A percentile compares a stretch with the other conserved stretches of the same genome.
These are phyloP conservation scores for Trichoderma sp. DNA, from an alignment of 2,329 filamentous ascomycete genomes.

Conservation along the genomic window DNA sequence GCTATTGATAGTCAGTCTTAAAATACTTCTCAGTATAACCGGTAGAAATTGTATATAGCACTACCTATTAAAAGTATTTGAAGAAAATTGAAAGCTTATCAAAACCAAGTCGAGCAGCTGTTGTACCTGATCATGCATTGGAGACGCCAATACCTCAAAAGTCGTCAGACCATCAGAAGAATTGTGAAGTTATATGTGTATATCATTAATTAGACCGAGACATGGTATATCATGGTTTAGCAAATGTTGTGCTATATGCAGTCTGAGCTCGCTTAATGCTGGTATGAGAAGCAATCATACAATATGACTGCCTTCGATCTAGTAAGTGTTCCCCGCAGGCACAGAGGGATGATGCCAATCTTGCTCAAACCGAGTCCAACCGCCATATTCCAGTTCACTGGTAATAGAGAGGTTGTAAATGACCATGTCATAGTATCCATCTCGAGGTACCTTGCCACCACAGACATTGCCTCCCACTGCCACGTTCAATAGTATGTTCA, in stretches of 20 bases:
- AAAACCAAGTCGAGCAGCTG: not conserved
- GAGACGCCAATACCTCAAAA: not conserved
- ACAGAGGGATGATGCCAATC: slow-evolving; percentile 49
- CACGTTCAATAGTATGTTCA: slow-evolving; percentile 61
- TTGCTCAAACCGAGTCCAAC: slow-evolving; percentile 57
- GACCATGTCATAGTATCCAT: slow-evolving; percentile 61
- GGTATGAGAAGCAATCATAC: not conserved
- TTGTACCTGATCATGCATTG: not conserved
- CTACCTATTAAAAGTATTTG: not conserved
- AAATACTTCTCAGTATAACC: not conserved
- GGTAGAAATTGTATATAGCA: not conserved
- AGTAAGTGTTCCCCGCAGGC: slow-evolving; percentile 42
- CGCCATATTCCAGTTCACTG: slow-evolving; percentile 55
- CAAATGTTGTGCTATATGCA: not conserved
- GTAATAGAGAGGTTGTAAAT: slow-evolving; percentile 57
- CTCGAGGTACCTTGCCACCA: slow-evolving; percentile 52
- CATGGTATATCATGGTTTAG: not conserved
- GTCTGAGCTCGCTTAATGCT: not conserved
- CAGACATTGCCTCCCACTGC: slow-evolving; percentile 66
- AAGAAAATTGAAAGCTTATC: not conserved
- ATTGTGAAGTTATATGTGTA: not conserved
- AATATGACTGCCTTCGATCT: not conserved
- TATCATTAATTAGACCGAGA: not conserved
- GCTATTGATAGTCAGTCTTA: slow-evolving; percentile 31
- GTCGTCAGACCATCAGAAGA: not conserved